These are phyloP conservation scores for Leishmania arabica DNA, from an alignment of 208 protist genomes.

Conservation along the genomic window DNA sequence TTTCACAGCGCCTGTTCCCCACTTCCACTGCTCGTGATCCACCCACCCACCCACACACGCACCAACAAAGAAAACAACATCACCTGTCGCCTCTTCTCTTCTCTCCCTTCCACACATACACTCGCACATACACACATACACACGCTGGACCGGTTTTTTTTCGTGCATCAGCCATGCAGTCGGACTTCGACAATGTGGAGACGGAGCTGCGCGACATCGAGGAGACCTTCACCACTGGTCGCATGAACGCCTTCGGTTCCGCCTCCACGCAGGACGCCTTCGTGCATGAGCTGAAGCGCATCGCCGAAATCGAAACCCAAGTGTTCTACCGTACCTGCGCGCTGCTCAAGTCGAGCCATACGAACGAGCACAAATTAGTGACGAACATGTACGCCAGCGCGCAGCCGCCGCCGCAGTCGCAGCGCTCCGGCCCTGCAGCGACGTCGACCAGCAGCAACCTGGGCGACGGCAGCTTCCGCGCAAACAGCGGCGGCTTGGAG, in stretches of 20 bases:
- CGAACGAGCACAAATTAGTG: conserved; percentile 58
- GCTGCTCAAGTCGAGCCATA: conserved; percentile 67
- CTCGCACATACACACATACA: background rate
- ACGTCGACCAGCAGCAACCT: conserved; percentile 12
- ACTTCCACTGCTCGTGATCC: background rate
- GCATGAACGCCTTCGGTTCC: conserved; percentile 87
- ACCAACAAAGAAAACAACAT: too few relatives aligned
- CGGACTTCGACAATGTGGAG: conserved; percentile 76
- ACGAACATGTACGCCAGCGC: conserved; percentile 72
- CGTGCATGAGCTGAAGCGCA: conserved; percentile 71
- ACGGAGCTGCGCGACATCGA: conserved; percentile 85
- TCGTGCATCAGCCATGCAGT: conserved; percentile 42
- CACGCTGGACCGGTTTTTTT: background rate
- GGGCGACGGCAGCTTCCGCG: conserved; percentile 29
- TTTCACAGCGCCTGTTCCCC: background rate
- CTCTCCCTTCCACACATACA: background rate
- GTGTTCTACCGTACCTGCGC: conserved; percentile 85
- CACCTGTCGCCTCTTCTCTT: background rate
- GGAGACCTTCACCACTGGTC: conserved; percentile 75
- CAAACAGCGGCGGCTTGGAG: conserved; percentile 34
- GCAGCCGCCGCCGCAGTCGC: conserved; percentile 37
- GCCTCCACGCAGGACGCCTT: conserved; percentile 68
- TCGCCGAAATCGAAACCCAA: conserved; percentile 84
- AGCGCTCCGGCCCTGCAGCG: conserved; percentile 19
- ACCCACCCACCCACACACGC: too few relatives aligned